phyloP scores from a whole-genome alignment of 208 protist genomes.

The Crithidia brevicula region DNA sequence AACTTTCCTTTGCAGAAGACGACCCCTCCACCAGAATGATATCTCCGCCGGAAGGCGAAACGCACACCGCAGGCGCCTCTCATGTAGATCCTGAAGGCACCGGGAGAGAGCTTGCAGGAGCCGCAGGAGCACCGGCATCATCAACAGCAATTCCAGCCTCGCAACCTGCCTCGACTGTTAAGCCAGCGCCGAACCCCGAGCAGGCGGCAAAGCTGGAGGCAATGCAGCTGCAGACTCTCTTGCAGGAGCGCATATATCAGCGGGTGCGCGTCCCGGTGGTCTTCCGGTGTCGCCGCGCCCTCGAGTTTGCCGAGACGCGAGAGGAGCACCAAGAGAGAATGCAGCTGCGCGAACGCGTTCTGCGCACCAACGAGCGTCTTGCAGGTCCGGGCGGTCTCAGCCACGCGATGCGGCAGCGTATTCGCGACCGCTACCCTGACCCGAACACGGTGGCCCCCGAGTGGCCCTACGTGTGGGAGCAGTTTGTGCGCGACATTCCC shows the following conservation, averaged over 20 bases:
- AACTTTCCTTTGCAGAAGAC: not conserved
- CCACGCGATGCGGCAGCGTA: conserved; percentile 12
- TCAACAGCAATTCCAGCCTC: not conserved
- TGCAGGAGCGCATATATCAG: conserved; percentile 34
- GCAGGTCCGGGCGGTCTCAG: conserved; percentile 11
- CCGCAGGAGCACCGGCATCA: not conserved
- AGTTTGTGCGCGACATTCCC: conserved; percentile 58
- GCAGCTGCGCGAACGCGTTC: conserved; percentile 20
- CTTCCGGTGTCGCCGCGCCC: conserved; percentile 40
- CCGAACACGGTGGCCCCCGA: conserved; percentile 32
- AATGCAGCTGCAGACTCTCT: conserved; percentile 28
- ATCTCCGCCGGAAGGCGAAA: not conserved
- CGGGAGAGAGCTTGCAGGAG: not conserved
- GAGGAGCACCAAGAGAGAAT: conserved; percentile 24
- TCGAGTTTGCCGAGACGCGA: conserved; percentile 24
- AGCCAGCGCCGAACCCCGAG: not conserved
- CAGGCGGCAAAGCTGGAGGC: conserved; percentile 17
- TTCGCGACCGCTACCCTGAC: conserved; percentile 23
- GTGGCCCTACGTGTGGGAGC: conserved; percentile 63
- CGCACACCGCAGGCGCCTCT: not conserved
- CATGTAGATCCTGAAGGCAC: not conserved
- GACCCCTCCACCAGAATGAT: not conserved
- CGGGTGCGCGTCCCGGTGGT: conserved; percentile 30
- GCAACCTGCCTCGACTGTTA: no score
- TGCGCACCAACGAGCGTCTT: conserved; percentile 14